Base-by-base conservation (phyloP, 208 protist genomes). In the Acanthamoeba royreba region DNA sequence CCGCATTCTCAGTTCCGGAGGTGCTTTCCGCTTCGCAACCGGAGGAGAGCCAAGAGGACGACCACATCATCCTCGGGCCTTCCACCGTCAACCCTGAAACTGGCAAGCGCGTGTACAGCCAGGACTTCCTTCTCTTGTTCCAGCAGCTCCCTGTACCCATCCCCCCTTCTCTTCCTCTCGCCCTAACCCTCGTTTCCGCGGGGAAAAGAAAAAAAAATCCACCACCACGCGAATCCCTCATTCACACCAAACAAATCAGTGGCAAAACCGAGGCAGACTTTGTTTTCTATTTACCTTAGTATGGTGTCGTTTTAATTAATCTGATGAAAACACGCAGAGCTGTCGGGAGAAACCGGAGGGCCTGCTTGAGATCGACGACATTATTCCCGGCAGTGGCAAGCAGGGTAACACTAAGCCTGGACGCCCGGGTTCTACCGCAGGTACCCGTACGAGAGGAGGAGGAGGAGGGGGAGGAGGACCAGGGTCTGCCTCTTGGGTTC, bases 41-140 rank as follows among this genome's bases (percentile, higher is more conserved):
- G n/a, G n/a, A n/a, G 58, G 58, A 69, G 28, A 33, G 40, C 13
- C 40, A n/a, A 33, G 58, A 69, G 58, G 58, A 69, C 31, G 58
- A 69, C 58, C 58, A 33, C 2, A 69, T 69, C 58, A 69, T 69
- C 22, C 58, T 69, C 9, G 58, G 58, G 0, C 58, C 58, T n/a
- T 69, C 58, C 58, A 69, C 58, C 13, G 11, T 69, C 58, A 69
- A 69, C 58, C 58, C 58, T 33, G 58, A 69, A 38, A 69, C 58
- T 9, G 83, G 49, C 58, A 92, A 92, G 58, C 13, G 58, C 2
- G 77, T 42, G 31, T 92, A 92, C 46, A 58, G 45, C 42, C 86
- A 58, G 33, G 86, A 92, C 55, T 92, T 92, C 61, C 58, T 92
- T 22, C 86, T 92, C 58, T 46, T 77, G 61, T 92, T 92, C 61